Evolutionary conservation across 2,329 filamentous ascomycete genomes (phyloP), one percentile per base, ranked within the genome.

Genomic region (Seiridium cupressi): DNA sequence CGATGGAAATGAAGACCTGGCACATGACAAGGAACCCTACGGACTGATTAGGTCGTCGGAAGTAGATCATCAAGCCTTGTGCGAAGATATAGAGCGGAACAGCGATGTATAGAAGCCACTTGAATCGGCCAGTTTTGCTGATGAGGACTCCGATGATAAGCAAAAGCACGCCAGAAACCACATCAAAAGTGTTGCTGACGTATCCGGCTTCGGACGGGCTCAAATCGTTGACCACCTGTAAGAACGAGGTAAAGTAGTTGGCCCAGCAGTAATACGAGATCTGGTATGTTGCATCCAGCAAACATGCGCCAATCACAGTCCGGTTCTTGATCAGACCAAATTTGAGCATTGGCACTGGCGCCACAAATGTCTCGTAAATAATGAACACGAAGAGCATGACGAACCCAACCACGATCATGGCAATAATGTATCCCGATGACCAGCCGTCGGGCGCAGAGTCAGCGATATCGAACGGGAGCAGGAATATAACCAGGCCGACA

Each of bases 391-490:
- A 66, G 2, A 89, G 73, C 53, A 80, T 80, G 1, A 84, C 63
- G 13, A 79, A 73, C 3, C 87, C 86, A 36, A 88, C 66, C 3
- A 84, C 77, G 44, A 77, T 75, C 80, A 85, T 83, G 13, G 73
- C 69, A 53, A 84, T 76, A 62, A 84, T 81, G 55, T 75, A 73
- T 46, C 69, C 69, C 8, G 76, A 78, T 51, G 70, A 70, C 79
- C 79, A 83, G 4, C 74, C 76, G 61, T 77, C 68, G 56, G 74
- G 74, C 13, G 75, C 72, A 44, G 61, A 61, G 2, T 63, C 46
- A 35, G 78, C 75, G 32, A 88, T 74, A 4, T 77, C 84, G 66
- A 88, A 80, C 1, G 86, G 85, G 1, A 88, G 77, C 35, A 88
- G 72, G 64, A 88, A 82, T n/a, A 85, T 69, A 2, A 77, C 74